Evolutionary conservation across 2,329 filamentous ascomycete species (phyloP).

Genomic region (Aspergillus pseudoglaucus): DNA sequence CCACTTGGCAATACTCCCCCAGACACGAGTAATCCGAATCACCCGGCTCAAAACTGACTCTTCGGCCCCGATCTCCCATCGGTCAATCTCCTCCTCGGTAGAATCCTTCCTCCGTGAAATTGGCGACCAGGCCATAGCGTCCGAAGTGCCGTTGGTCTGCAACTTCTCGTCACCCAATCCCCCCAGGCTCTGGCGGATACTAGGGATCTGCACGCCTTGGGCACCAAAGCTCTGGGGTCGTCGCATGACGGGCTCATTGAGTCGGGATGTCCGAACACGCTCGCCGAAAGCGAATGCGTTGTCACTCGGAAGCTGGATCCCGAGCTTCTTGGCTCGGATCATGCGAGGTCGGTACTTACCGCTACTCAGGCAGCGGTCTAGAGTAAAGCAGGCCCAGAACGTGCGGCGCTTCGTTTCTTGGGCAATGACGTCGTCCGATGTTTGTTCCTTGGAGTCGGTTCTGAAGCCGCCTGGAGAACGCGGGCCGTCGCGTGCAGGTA

Average conservation of each 20-base stretch:
- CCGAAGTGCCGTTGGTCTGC: constrained; percentile 25
- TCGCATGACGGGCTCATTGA: constrained; percentile 39
- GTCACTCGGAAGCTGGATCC: constrained; percentile 51
- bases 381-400: constrained; percentile 54
- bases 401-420: constrained; percentile 51
- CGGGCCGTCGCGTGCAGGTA: constrained; percentile 39
- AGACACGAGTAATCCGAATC: constrained; percentile 50
- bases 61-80: constrained; percentile 48
- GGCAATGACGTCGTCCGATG: constrained; percentile 44
- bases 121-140: constrained; percentile 35
- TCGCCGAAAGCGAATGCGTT: constrained; percentile 51
- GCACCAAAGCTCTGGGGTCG: constrained; percentile 35
- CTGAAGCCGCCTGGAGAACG: constrained; percentile 29
- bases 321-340: constrained; percentile 45
- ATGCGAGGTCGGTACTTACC: constrained; percentile 50
- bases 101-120: constrained; percentile 33
- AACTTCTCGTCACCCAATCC: constrained; percentile 33
- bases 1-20: constrained; percentile 52
- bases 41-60: constrained; percentile 51
- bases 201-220: constrained; percentile 37
- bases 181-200: constrained; percentile 35
- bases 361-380: constrained; percentile 51
- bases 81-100: constrained; percentile 39
- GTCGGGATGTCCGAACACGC: constrained; percentile 46
- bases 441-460: constrained; percentile 30